Evolutionary conservation across 2,329 filamentous ascomycete genomes (phyloP).

Genomic region (Alternaria infectoria): DNA sequence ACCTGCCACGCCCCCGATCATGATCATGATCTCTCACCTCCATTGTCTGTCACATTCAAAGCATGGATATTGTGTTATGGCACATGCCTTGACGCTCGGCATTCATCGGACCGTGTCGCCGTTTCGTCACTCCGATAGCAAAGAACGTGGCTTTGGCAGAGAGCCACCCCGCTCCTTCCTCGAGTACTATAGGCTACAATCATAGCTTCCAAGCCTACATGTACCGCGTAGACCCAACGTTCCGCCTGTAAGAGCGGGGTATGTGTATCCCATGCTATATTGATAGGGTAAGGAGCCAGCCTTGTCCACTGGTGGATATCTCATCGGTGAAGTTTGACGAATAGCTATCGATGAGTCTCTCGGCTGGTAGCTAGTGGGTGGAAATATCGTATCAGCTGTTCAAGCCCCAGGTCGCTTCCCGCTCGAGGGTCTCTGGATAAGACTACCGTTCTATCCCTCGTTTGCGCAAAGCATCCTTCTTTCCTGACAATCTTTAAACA

Average conservation of each 20-base stretch:
- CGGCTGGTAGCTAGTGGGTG: neutral
- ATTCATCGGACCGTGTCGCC: neutral
- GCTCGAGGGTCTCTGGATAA: neutral
- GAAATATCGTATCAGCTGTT: neutral
- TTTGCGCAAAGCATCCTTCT: accelerated
- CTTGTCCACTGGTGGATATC: neutral
- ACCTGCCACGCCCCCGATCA: no score
- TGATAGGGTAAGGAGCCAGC: neutral
- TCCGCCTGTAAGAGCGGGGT: neutral
- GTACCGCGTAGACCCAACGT: neutral
- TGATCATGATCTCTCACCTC: no score
- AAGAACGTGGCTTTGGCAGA: neutral
- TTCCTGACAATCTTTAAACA: no score
- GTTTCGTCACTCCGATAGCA: neutral
- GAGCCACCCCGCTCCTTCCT: neutral
- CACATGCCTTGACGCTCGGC: no score
- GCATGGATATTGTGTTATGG: no score
- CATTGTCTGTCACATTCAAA: no score
- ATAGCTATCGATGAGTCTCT: neutral
- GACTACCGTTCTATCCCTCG: neutral
- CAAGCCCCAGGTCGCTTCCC: accelerated
- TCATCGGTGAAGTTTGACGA: neutral
- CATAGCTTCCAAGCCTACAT: accelerated
- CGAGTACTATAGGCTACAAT: neutral
- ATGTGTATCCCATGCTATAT: neutral